Evolutionary conservation across 169 alveolate genomes (phyloP).

Genomic region (Plasmodium ovale): DNA sequence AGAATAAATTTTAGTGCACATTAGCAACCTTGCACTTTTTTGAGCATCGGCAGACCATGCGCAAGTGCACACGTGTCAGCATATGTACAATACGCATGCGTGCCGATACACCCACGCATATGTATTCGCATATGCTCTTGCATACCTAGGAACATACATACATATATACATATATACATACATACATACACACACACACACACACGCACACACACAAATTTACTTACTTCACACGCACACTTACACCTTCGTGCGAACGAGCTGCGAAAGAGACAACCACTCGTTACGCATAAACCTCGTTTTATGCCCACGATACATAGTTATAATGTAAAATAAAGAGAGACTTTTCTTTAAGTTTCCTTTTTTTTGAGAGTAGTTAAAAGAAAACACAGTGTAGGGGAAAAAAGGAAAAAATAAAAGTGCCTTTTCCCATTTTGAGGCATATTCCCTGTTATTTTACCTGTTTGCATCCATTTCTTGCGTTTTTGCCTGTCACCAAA

Average conservation of each 20-base stretch:
- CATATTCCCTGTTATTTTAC: no score
- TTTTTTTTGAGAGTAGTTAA: neutral
- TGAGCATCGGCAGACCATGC: neutral
- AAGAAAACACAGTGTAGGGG: neutral
- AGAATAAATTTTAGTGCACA: neutral
- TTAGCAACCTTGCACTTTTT: neutral
- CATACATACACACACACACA: neutral
- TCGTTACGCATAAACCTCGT: slow-evolving; percentile 18
- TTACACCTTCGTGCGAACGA: neutral
- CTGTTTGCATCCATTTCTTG: neutral
- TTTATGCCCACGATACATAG: slow-evolving; percentile 45
- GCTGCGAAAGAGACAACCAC: slow-evolving; percentile 5
- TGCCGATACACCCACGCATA: no score
- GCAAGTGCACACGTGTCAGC: no score
- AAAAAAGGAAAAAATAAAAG: no score
- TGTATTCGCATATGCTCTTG: neutral
- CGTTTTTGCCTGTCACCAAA: neutral
- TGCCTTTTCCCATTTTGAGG: no score
- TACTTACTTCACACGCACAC: no score
- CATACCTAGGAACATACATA: neutral
- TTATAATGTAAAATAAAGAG: slow-evolving; percentile 60
- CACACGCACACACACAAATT: neutral
- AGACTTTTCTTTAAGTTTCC: slow-evolving; percentile 11
- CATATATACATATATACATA: slow-evolving; percentile 8
- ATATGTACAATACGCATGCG: no score